Conservation (phyloP, 2,329 filamentous ascomycete species). For the Aspergillus udagawae region DNA sequence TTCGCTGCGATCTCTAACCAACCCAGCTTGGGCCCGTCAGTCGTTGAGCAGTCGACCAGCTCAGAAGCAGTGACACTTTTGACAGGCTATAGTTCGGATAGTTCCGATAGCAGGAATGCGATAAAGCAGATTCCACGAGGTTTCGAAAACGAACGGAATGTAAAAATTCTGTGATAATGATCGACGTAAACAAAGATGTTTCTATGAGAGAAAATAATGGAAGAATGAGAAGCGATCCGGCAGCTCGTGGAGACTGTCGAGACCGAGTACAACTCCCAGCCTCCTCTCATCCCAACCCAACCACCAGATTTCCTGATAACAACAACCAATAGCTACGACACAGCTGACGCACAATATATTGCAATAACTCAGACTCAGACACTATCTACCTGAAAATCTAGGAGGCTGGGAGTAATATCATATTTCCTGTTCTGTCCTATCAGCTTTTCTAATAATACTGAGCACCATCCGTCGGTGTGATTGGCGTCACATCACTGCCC, state of each 20-base stretch:
- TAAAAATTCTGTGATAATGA: conserved; percentile 4
- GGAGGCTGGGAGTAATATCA: conserved; percentile 13
- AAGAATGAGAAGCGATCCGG: conserved; percentile 1
- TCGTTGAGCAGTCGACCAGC: background rate
- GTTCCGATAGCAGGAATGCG: background rate
- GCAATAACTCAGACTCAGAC: background rate
- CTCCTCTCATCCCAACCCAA: conserved; percentile 29
- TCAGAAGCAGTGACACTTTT: background rate
- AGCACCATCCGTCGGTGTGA: background rate
- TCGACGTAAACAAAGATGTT: background rate
- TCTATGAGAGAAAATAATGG: background rate
- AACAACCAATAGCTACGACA: conserved; percentile 10
- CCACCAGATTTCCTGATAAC: conserved; percentile 30
- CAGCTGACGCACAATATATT: conserved; percentile 1
- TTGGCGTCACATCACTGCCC: conserved; percentile 1
- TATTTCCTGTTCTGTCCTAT: conserved; percentile 2
- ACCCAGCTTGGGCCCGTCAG: background rate
- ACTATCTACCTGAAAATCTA: background rate
- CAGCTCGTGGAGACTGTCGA: background rate
- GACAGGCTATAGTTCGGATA: background rate
- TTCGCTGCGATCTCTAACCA: background rate
- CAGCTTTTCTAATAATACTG: background rate
- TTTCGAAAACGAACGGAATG: conserved; percentile 12
- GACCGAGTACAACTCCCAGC: conserved; percentile 24
- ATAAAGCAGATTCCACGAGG: background rate